Percentiles rank a stretch among this genome's conserved stretches.
These are phyloP conservation scores for Alloteropsis semialata DNA, from an alignment of 176 grass and related monocot species.

Conservation along the genomic window DNA sequence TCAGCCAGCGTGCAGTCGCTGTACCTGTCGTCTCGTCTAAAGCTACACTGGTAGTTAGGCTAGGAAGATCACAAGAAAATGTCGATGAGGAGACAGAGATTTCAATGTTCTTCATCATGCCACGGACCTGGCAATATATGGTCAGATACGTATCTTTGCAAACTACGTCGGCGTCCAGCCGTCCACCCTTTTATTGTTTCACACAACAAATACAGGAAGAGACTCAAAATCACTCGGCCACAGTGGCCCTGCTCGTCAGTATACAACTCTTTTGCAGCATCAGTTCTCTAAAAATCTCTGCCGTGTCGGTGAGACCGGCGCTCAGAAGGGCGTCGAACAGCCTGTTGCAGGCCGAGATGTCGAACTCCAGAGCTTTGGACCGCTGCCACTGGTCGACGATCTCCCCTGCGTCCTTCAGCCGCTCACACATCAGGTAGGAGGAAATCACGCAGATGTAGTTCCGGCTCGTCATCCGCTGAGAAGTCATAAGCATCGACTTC, in stretches of 20 bases:
- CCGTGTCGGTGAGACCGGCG: constrained; percentile 37
- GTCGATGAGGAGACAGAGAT: not conserved
- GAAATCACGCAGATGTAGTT: constrained; percentile 68
- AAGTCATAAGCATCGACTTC: constrained; percentile 68
- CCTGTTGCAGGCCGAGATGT: constrained; percentile 57
- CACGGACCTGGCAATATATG: not conserved
- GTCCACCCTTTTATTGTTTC: constrained; percentile 9
- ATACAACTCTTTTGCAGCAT: constrained; percentile 59
- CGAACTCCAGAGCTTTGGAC: constrained; percentile 60
- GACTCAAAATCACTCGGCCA: not conserved
- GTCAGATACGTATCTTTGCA: not conserved
- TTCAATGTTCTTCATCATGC: not conserved
- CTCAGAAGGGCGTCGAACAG: constrained; percentile 46
- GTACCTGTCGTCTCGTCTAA: not conserved
- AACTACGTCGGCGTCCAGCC: too few relatives aligned
- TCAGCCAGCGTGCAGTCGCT: not conserved
- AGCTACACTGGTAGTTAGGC: not conserved
- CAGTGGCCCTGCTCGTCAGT: constrained; percentile 33
- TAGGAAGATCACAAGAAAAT: not conserved
- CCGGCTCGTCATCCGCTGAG: constrained; percentile 62
- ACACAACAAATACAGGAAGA: not conserved
- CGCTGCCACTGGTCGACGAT: constrained; percentile 73
- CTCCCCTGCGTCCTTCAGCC: constrained; percentile 53
- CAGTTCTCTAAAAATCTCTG: constrained; percentile 48
- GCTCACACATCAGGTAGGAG: constrained; percentile 50